Evolutionary conservation across 371 early-diverging fungal genomes (phyloP), one percentile per base, ranked within the genome.

Genomic region (Entomophthora muscae): DNA sequence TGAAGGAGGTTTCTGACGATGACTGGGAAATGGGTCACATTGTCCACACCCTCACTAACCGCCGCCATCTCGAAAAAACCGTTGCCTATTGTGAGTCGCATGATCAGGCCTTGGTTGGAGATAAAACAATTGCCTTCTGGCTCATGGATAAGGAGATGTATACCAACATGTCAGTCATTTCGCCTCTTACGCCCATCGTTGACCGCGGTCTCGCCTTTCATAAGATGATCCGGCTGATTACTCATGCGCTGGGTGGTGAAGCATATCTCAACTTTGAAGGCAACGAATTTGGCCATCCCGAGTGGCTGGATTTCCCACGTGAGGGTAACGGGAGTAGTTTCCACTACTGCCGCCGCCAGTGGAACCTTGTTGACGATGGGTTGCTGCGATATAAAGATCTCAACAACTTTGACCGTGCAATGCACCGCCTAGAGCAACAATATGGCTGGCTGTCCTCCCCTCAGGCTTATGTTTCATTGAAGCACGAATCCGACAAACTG

Each of bases 131-230:
- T 33, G 97, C 95, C 0, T 96, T 96, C 73, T 96, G 97, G 97
- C 73, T 96, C 56, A 96, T 96, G 97, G 97, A 96, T 75, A 89
- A 88, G 76, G 95, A 96, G 73, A 96, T 96, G 97, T 96, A 96
- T 72, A 84, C 83, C 24, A 72, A 85, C 72, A 96, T 96, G 97
- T 89, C 89, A 55, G 86, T 85, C 63, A 57, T 88, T 52, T 80
- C 85, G 1, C 79, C 80, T 26, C 68, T 83, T 54, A 93, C 97
- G 12, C 88, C 93, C 2, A 79, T 89, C 22, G 89, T 96, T 70
- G 94, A 94, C 69, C 88, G 97, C 59, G 97, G 97, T 33, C 69
- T 96, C 55, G 81, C 94, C 21, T 70, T 96, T 66, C 97, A 96
- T 76, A 96, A 96, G 74, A 83, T 96, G 88, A 95, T 95, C 67